Evolutionary conservation across 768 basidiomycete genomes (phyloP), one percentile per base, ranked within the genome.

Genomic region (Rubroboletus satanas): DNA sequence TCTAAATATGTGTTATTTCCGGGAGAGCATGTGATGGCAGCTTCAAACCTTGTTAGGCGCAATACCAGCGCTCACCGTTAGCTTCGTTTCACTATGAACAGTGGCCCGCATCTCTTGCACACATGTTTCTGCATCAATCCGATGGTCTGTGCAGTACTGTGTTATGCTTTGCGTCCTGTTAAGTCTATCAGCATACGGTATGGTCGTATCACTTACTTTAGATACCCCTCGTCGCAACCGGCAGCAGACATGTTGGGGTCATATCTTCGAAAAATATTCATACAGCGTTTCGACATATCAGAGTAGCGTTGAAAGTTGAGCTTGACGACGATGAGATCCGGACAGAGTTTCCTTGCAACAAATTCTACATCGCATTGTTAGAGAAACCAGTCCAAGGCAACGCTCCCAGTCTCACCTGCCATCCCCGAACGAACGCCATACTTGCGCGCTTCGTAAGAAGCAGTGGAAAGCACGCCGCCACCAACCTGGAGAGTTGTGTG

Each of bases 1-100:
- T 93, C 85, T 91, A 55, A 3, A 41, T 23, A 55, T 2, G 57
- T 41, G 54, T 70, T 49, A 61, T 56, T 36, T 57, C 43, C 29
- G 36, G 37, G 46, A 59, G 54, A 56, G 59, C 15, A 57, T 52
- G 45, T 28, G 38, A 57, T 49, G 59, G 60, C 36, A 61, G 14
- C 49, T 60, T 65, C 81, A 50, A 65, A 93, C 93, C 79, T 89
- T 90, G 72, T 95, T 98, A 1, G 96, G 90, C 0, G 96, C 94
- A 54, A 98, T 93, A 3, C 97, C 97, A 31, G 94, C 95, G 61
- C 91, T 94, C 49, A 90, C 93, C 3, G 97, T 98, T 47, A 98
- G 68, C 50, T 82, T 81, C 3, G 95, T 98, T 71, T 89, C 89
- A 17, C 76, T 75, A 51, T 85, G 77, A 3, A 98, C 90, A 39